A percentile compares a stretch with the other conserved stretches of the same genome.
Evolutionary conservation across 176 grass and related monocot species (phyloP).

Genomic region (Hordeum marinum): DNA sequence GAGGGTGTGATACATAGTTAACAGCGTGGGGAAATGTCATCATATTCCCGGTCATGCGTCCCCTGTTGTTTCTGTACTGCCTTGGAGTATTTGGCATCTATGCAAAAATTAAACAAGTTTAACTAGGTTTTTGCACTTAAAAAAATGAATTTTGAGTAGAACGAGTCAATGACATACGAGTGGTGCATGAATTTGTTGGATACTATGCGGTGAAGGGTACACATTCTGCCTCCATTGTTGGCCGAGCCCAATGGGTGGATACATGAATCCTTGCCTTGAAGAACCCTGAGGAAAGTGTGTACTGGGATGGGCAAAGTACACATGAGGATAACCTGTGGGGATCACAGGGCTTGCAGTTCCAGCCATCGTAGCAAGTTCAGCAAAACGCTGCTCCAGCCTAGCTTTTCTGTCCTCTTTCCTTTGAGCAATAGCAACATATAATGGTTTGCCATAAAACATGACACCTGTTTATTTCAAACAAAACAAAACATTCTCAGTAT

Average conservation of each 20-base stretch:
- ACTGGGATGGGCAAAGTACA: conserved; percentile 58
- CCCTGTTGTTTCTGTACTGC: conserved; percentile 47
- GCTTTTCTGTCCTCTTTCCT: conserved; percentile 75
- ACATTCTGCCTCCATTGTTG: conserved; percentile 59
- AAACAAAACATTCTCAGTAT: not conserved
- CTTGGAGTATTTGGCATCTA: conserved; percentile 57
- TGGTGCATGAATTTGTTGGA: conserved; percentile 47
- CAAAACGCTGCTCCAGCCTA: conserved; percentile 51
- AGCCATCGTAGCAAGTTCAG: conserved; percentile 28
- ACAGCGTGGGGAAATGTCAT: conserved; percentile 36
- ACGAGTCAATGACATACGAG: conserved; percentile 24
- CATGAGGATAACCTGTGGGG: conserved; percentile 48
- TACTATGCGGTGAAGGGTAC: conserved; percentile 38
- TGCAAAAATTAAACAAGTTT: not conserved
- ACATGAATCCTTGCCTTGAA: conserved; percentile 57
- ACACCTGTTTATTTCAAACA: conserved; percentile 38
- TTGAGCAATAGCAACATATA: conserved; percentile 77
- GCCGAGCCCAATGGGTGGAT: conserved; percentile 35
- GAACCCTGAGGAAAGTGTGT: conserved; percentile 45
- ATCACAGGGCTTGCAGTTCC: conserved; percentile 42
- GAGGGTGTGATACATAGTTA: conserved; percentile 41
- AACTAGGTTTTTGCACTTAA: not conserved
- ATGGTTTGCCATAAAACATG: conserved; percentile 80
- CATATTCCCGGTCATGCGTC: conserved; percentile 41
- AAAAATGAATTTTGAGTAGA: not conserved